Conservation (phyloP, 1,284 basidiomycete genomes). For the Ganoderma multipileum region DNA sequence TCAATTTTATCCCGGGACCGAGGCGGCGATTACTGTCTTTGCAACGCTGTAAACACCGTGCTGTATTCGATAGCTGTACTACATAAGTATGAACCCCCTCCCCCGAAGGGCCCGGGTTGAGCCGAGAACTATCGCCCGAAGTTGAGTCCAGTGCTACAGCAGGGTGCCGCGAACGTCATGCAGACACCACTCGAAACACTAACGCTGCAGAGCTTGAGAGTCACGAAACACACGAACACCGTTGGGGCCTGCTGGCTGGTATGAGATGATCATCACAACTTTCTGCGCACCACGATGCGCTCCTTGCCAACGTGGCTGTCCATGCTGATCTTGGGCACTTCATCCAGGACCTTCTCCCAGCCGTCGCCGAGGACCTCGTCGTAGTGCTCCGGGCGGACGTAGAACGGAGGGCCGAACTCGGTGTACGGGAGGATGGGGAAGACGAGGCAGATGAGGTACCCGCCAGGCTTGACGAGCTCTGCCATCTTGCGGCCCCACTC, state of each 20-base stretch:
- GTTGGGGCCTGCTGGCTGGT: not conserved
- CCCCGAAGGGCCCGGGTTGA: conserved; percentile 11
- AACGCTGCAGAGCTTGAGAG: not conserved
- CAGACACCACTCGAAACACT: not conserved
- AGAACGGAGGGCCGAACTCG: conserved; percentile 66
- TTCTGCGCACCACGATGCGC: conserved; percentile 59
- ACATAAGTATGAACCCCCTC: conserved; percentile 3
- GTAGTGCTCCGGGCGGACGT: conserved; percentile 65
- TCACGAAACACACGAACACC: not conserved
- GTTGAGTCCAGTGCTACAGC: conserved; percentile 1
- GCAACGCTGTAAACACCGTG: not conserved
- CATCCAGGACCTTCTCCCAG: conserved; percentile 63
- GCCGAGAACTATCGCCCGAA: conserved; percentile 6
- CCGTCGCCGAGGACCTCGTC: conserved; percentile 55
- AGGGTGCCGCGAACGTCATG: not conserved
- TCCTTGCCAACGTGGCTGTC: conserved; percentile 53
- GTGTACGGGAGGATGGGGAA: conserved; percentile 60
- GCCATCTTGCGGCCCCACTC: conserved; percentile 68
- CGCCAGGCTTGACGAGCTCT: conserved; percentile 61
- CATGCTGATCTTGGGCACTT: conserved; percentile 51
- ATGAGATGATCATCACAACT: conserved; percentile 16
- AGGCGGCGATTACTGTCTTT: not conserved
- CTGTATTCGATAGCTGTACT: conserved; percentile 1
- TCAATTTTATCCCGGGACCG: not conserved
- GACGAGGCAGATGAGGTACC: conserved; percentile 65